Percentiles rank a stretch among this genome's conserved stretches.
These are phyloP conservation scores for Acarospora socialis DNA, from an alignment of 2,329 filamentous ascomycete species.

Conservation along the genomic window DNA sequence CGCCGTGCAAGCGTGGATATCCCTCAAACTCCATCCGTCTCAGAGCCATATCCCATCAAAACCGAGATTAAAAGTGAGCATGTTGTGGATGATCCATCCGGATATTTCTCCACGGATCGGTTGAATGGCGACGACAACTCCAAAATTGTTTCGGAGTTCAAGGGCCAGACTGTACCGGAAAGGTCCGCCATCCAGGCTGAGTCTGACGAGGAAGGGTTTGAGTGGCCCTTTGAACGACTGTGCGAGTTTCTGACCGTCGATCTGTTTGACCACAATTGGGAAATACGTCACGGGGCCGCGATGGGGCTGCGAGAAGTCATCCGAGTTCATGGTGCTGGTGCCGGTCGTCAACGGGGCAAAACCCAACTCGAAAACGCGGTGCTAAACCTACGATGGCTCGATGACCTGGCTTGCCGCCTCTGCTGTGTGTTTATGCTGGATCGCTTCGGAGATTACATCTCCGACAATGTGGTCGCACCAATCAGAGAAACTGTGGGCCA, in stretches of 20 bases:
- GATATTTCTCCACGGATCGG: conserved; percentile 85
- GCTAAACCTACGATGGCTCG: conserved; percentile 73
- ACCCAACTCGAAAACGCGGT: conserved; percentile 58
- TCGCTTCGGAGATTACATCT: conserved; percentile 93
- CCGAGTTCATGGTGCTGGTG: conserved; percentile 78
- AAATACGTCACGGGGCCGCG: conserved; percentile 87
- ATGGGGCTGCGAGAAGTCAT: conserved; percentile 89
- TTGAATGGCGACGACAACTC: conserved; percentile 71
- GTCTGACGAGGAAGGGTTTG: conserved; percentile 58
- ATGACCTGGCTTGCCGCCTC: conserved; percentile 87
- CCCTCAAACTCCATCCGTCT: conserved; percentile 36
- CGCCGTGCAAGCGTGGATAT: conserved; percentile 48
- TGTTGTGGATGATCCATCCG: conserved; percentile 50
- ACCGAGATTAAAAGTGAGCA: conserved; percentile 43
- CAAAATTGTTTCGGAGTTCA: conserved; percentile 91
- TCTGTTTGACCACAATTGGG: conserved; percentile 86
- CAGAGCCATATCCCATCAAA: conserved; percentile 43
- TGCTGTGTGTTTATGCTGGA: conserved; percentile 96
- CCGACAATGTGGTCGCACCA: conserved; percentile 89
- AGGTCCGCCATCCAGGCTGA: conserved; percentile 76
- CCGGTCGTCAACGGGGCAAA: conserved; percentile 62
- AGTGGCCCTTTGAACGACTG: conserved; percentile 89
- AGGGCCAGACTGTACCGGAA: conserved; percentile 64
- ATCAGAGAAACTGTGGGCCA: conserved; percentile 94
- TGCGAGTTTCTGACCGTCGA: conserved; percentile 91